phyloP scores from a whole-genome alignment of 345 rosid species.

The Syzygium aromaticum region DNA sequence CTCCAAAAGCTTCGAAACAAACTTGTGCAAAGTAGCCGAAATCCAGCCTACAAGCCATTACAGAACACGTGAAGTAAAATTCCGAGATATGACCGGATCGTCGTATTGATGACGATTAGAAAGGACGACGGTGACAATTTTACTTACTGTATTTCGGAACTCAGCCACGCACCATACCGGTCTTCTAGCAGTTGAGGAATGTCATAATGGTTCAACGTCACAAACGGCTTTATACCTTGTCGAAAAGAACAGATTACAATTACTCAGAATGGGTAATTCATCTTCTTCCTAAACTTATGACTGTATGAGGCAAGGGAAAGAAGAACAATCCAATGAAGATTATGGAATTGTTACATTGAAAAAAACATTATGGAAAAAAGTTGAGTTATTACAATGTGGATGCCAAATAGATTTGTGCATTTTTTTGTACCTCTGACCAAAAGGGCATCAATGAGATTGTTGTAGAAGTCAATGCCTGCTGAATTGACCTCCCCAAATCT shows the following conservation, averaged over 20 bases:
- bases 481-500: constrained; percentile 17
- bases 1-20: constrained; percentile 54
- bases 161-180: constrained; percentile 17
- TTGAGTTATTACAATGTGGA: not conserved
- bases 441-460: constrained; percentile 10
- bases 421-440: constrained; percentile 5
- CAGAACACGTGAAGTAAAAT: not conserved
- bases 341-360: not conserved
- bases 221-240: constrained; percentile 15
- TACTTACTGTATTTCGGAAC: constrained; percentile 13
- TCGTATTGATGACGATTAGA: not conserved
- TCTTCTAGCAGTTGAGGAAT: constrained; percentile 12
- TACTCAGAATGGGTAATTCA: not conserved
- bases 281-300: not conserved
- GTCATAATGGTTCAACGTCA: constrained; percentile 15
- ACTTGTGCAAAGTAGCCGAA: constrained; percentile 38
- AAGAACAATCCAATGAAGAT: not conserved
- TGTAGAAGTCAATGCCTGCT: constrained; percentile 17
- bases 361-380: not conserved
- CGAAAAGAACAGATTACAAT: not conserved
- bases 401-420: not conserved
- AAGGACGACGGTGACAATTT: not conserved
- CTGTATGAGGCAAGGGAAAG: not conserved
- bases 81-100: constrained; percentile 11
- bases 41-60: constrained; percentile 36